Base-by-base conservation (phyloP, 495 filamentous ascomycete species). In the Penicillium bovifimosum region DNA sequence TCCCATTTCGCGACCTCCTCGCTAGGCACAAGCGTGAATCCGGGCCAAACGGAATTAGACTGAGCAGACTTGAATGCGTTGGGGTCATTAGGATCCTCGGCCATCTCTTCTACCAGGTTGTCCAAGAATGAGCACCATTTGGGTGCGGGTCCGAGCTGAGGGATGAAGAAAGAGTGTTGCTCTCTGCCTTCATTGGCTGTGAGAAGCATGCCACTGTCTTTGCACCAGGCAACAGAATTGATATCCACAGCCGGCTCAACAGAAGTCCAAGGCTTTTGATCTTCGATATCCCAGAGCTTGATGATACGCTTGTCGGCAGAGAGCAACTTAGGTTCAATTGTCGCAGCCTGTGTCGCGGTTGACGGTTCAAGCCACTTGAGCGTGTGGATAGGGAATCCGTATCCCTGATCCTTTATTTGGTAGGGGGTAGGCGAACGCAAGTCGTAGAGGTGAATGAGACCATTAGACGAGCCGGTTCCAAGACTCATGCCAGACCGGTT, bases 41-140 rank as follows among this genome's bases (percentile, higher is more conserved):
- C 96, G 68, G 97, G 95, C 73, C 96, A 99, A 11, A 95, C 86
- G 54, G 91, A 83, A 31, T 86, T 83, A 27, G 68, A 67, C 31
- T 74, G 69, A 27, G 69, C 64, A 34, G 63, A 66, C 43, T 58
- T 73, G 58, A 82, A 88, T 6, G 83, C 80, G 54, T 81, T 83
- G 3, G 86, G 85, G 56, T 89, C 86, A 57, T 82, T 80, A 11
- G 73, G 75, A 52, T 85, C 79, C 64, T 95, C 91, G 2, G 91
- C 92, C 89, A 99, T 96, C 65, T 99, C 95, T 68, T 99, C 95
- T 13, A 96, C 95, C 45, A 98, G 78, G 61, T 92, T 95, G 63
- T 99, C 95, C 29, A 99, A 74, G 81, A 97, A 96, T 8, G 86
- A 84, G 64, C 95, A 97, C 95, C 95, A 99, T 59, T 79, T 86